These are phyloP conservation scores for Aspergillus hancockii DNA, from an alignment of 495 filamentous ascomycete species.

Conservation along the genomic window DNA sequence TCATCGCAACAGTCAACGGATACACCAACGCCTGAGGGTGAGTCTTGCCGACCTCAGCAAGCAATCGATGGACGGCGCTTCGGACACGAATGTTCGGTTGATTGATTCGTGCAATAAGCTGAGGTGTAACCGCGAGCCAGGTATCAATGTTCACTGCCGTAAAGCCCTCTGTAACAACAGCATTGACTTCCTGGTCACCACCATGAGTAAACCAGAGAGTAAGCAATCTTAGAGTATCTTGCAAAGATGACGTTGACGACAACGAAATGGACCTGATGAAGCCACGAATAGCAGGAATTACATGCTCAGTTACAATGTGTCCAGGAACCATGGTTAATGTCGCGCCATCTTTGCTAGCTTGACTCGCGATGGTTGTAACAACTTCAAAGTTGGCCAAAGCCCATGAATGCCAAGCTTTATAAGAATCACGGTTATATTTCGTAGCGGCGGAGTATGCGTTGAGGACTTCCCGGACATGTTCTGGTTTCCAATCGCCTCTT, in stretches of 20 bases:
- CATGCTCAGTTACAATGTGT: constrained; percentile 75
- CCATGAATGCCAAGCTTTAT: constrained; percentile 99
- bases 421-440: constrained; percentile 87
- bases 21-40: constrained; percentile 99
- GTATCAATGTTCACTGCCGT: constrained; percentile 90
- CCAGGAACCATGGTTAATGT: constrained; percentile 53
- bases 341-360: constrained; percentile 56
- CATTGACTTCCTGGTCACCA: constrained; percentile 82
- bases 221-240: constrained; percentile 89
- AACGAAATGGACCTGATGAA: constrained; percentile 96
- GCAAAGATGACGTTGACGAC: constrained; percentile 86
- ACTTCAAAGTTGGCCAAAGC: constrained; percentile 99
- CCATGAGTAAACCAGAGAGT: constrained; percentile 97
- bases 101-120: constrained; percentile 95
- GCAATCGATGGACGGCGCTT: constrained; percentile 83
- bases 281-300: constrained; percentile 89
- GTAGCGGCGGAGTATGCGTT: constrained; percentile 87
- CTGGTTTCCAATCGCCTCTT: constrained; percentile 81
- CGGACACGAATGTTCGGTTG: constrained; percentile 86
- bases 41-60: constrained; percentile 86
- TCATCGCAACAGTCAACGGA: constrained; percentile 97
- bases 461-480: constrained; percentile 68
- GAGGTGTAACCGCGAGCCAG: constrained; percentile 97
- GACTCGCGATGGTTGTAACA: constrained; percentile 72
- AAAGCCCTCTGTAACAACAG: constrained; percentile 85